Evolutionary conservation across 257 asterid species (phyloP), one percentile per base, ranked within the genome.

Genomic region (Solanum etuberosum): DNA sequence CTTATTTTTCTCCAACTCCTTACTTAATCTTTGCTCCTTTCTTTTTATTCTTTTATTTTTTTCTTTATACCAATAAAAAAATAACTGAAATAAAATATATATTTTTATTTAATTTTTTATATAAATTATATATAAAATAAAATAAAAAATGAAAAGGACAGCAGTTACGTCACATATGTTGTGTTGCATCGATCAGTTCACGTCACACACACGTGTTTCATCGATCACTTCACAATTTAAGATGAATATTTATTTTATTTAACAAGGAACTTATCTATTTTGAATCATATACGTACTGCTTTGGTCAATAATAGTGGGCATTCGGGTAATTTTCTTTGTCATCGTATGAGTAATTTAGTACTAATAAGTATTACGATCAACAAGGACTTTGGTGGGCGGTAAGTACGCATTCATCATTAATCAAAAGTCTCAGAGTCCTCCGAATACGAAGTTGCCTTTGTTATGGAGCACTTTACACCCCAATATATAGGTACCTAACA

Each of bases 361-460:
- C 23, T 51, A 51, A 51, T 18, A 54, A 16, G n/a, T 54, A 54
- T 16, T 48, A 48, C 8, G 59, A 48, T 15, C 7, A 14, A 4
- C 18, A 13, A 4, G 7, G 59, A 15, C 20, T 48, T 48, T 16
- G 23, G 0, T 48, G 3, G 21, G 0, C 16, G 59, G 9, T 48
- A 7, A 20, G 4, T 54, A 54, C 0, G 4, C 1, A 18, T 51
- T 51, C 3, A 6, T 18, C 9, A 6, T 54, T 18, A 54, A 0
- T 3, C 0, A 1, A 3, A 54, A 11, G 25, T 18, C 63, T 54
- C 11, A 54, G 4, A 54, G 5, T 20, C 21, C 7, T 5, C 1
- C 1, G 1, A 5, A 15, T 20, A 20, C 1, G 4, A 20, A 54
- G 10, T 7, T 2, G 1, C 0, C 1, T 54, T 54, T 54, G 10